phyloP scores from a whole-genome alignment of 192 early-diverging fungal genomes.

The Coemansia sp. region DNA sequence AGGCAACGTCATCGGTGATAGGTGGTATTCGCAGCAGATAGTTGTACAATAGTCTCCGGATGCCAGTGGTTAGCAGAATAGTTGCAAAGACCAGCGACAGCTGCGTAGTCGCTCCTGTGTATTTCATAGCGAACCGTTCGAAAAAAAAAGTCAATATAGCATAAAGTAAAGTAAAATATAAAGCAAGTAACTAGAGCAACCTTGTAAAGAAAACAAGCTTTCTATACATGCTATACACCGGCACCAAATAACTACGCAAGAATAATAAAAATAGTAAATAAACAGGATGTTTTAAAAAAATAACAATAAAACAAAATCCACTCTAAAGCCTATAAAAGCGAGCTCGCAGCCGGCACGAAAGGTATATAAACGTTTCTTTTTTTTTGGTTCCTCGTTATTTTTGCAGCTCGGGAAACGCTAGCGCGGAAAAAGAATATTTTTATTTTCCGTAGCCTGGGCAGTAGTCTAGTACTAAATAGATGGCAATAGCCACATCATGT shows the following conservation, averaged over 20 bases:
- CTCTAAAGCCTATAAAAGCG: neutral
- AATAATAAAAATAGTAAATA: neutral
- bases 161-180: neutral
- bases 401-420: too few species aligned
- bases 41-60: slow-evolving; percentile 30
- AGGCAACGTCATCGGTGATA: slow-evolving; percentile 27
- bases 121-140: slow-evolving; percentile 7
- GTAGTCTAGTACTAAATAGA: neutral
- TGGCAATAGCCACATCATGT: neutral
- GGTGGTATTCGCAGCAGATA: slow-evolving; percentile 22
- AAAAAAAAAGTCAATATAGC: neutral
- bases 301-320: neutral
- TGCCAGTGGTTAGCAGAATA: slow-evolving; percentile 21
- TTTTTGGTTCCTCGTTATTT: neutral
- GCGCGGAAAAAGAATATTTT: too few species aligned
- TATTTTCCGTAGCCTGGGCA: too few species aligned
- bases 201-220: too few species aligned
- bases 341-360: neutral
- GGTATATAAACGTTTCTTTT: neutral
- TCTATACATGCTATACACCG: neutral
- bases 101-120: slow-evolving; percentile 30
- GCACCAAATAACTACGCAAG: neutral
- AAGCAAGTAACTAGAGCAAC: too few species aligned
- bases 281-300: neutral
- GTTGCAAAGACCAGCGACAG: slow-evolving; percentile 21